Evolutionary conservation across 202 grass and related monocot genomes (phyloP).

Genomic region (Carex arenaria): DNA sequence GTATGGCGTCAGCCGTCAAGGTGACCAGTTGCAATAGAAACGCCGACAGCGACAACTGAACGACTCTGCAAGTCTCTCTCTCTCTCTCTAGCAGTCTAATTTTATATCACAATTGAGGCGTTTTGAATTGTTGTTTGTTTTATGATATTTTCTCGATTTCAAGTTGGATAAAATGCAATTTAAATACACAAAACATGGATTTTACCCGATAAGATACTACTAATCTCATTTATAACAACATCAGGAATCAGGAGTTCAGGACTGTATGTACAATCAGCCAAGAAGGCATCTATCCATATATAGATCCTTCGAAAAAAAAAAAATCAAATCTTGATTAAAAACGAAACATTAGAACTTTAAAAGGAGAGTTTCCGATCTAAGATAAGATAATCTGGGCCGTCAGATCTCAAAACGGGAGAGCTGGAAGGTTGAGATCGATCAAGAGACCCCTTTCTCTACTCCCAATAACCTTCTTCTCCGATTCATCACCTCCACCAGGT

Average conservation of each 20-base stretch:
- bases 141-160: background rate
- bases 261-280: background rate
- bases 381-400: background rate
- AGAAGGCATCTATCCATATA: background rate
- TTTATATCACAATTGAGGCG: background rate
- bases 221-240: background rate
- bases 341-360: background rate
- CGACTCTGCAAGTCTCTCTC: background rate
- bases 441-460: background rate
- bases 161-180: background rate
- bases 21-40: background rate
- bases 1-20: background rate
- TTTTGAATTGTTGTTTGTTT: background rate
- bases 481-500: background rate
- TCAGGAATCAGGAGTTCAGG: background rate
- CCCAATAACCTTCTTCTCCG: background rate
- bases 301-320: background rate
- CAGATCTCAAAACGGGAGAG: conserved; percentile 9
- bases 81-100: background rate
- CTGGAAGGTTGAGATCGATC: conserved; percentile 25
- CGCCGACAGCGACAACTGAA: background rate
- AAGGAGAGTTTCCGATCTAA: background rate
- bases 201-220: background rate
- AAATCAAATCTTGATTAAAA: background rate
- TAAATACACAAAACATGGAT: background rate